Evolutionary conservation across 345 rosid genomes (phyloP).

Genomic region (Arabis alpina): DNA sequence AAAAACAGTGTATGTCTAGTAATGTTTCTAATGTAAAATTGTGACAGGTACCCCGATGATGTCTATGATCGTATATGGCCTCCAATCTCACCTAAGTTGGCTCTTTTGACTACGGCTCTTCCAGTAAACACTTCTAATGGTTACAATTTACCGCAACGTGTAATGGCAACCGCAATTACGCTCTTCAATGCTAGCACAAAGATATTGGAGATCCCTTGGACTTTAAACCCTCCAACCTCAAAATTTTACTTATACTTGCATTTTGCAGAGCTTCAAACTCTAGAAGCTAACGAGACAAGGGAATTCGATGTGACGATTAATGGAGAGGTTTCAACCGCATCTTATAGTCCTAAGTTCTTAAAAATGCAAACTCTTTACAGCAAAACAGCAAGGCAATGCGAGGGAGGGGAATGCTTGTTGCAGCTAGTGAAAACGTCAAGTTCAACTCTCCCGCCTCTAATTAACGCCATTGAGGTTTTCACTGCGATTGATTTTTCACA

Average conservation of each 20-base stretch:
- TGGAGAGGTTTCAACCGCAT: conserved; percentile 7
- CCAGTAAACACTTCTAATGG: conserved; percentile 7
- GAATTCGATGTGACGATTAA: conserved; percentile 11
- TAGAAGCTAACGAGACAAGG: conserved; percentile 20
- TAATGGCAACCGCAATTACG: conserved; percentile 40
- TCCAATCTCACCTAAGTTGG: background rate
- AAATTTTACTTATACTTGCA: conserved; percentile 42
- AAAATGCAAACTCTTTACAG: background rate
- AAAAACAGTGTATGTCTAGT: background rate
- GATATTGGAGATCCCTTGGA: conserved; percentile 21
- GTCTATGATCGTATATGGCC: conserved; percentile 35
- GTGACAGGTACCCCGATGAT: conserved; percentile 28
- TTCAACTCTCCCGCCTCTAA: conserved; percentile 31
- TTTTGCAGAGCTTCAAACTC: conserved; percentile 34
- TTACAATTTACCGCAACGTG: conserved; percentile 29
- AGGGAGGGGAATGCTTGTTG: background rate
- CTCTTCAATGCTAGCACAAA: conserved; percentile 21
- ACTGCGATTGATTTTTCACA: background rate
- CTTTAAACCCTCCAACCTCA: conserved; percentile 7
- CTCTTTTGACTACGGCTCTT: background rate
- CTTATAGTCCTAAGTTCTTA: conserved; percentile 22
- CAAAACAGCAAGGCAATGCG: background rate
- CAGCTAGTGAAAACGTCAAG: conserved; percentile 6
- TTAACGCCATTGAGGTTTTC: conserved; percentile 32
- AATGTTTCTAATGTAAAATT: conserved; percentile 26